Conservation (phyloP, 2,329 filamentous ascomycete species). For the Shiraia sp. region DNA sequence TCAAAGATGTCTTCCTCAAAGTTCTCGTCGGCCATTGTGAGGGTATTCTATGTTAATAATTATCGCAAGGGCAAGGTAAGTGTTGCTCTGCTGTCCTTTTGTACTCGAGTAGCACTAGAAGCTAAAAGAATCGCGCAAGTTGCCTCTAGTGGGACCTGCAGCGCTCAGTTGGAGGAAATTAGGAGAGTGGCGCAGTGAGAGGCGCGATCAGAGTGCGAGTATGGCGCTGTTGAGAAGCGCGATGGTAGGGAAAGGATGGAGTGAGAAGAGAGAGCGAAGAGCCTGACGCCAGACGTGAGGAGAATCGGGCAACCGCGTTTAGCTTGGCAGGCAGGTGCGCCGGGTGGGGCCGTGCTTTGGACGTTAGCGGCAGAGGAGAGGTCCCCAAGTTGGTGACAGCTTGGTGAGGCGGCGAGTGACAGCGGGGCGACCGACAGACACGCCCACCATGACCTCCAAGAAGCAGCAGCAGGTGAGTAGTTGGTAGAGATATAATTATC, state of each 20-base stretch:
- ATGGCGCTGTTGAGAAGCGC: slow-evolving; percentile 1
- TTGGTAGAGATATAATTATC: neutral
- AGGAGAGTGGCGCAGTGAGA: neutral
- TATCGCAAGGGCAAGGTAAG: slow-evolving; percentile 22
- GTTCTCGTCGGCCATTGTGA: slow-evolving; percentile 77
- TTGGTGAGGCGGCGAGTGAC: slow-evolving; percentile 14
- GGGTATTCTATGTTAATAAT: neutral
- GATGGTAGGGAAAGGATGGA: neutral
- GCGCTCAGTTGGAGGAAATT: too few relatives aligned
- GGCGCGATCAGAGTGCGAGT: neutral
- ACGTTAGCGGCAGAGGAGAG: slow-evolving; percentile 24
- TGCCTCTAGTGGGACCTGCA: too few relatives aligned
- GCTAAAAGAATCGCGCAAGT: too few relatives aligned
- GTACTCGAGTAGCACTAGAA: too few relatives aligned
- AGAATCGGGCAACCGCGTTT: slow-evolving; percentile 20
- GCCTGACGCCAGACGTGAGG: slow-evolving; percentile 25
- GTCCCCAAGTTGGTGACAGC: slow-evolving; percentile 4
- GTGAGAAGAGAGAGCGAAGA: too few relatives aligned
- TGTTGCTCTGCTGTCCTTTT: neutral
- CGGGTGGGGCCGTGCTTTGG: slow-evolving; percentile 18
- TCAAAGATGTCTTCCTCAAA: slow-evolving; percentile 95
- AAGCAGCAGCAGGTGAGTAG: slow-evolving; percentile 51
- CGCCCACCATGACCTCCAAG: slow-evolving; percentile 48
- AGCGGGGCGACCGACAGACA: slow-evolving; percentile 17
- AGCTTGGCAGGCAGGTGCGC: too few relatives aligned